Base-by-base conservation (phyloP, 345 rosid genomes). In the Dipteronia dyeriana region DNA sequence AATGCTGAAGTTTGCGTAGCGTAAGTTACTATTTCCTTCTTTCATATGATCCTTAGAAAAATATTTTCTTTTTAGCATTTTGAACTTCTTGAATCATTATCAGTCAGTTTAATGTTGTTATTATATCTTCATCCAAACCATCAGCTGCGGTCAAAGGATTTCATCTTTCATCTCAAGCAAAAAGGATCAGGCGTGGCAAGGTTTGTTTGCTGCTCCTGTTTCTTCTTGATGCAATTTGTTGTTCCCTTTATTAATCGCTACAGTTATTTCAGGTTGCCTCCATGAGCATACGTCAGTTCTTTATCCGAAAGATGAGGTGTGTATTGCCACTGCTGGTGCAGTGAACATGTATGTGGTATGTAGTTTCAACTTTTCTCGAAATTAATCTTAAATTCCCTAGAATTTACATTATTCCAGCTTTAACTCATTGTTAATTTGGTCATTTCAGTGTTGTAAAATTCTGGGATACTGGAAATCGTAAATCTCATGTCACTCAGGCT, bases 281-380 rank as follows among this genome's bases (percentile, higher is more conserved):
- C 22, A 88, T 88, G 75, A 96, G 99, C 86, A 91, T 77, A 96
- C 98, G 19, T 92, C 98, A 49, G 95, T 92, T 70, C 95, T 96
- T 79, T 91, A 84, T 86, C 92, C 94, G 77, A 91, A 88, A 77
- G 99, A 96, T 73, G 97, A 84, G 76, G 71, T 88, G 66, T 91
- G 95, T 74, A 82, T 94, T 79, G 94, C 93, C 26, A 96, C 97
- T 39, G 98, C 97, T 74, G 94, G 97, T 73, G 98, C 98, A 62
- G 95, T 88, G 26, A 91, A 91, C 77, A 90, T 98, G 98, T 96
- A 72, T 43, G 75, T 76, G 34, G 79, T 78, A 49, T 53, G 57
- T 66, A 38, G 61, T 59, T 68, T 7, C 39, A 20, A 49, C 16
- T 45, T 79, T 62, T 25, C 57, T 29, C 19, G 7, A 65, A 63